Conservation (phyloP, 129 eudicot species). For the Scalesia atractyloides region DNA sequence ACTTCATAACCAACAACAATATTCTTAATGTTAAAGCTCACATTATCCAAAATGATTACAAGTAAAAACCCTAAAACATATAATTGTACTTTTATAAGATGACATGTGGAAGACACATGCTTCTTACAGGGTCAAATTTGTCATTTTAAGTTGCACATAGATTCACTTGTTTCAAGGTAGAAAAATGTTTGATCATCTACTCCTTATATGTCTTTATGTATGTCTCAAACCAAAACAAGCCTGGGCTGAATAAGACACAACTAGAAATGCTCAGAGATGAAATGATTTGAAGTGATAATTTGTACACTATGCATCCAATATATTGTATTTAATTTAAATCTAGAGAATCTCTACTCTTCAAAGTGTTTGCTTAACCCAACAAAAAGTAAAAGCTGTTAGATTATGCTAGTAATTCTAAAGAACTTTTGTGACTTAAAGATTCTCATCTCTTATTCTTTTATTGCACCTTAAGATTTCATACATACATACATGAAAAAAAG, state of each 20-base stretch:
- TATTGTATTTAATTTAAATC: neutral
- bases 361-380: conserved; percentile 16
- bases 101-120: conserved; percentile 25
- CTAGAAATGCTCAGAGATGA: conserved; percentile 16
- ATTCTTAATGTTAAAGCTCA: neutral
- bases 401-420: conserved; percentile 2
- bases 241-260: conserved; percentile 28
- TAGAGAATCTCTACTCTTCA: conserved; percentile 1
- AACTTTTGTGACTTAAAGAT: conserved; percentile 34
- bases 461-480: neutral
- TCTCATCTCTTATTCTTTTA: conserved; percentile 20
- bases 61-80: conserved; percentile 1
- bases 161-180: conserved; percentile 33
- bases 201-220: conserved; percentile 33
- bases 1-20: conserved; percentile 39
- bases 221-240: conserved; percentile 29
- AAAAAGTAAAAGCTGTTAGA: conserved; percentile 19
- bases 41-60: neutral
- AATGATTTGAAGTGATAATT: neutral
- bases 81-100: neutral
- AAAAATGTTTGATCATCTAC: conserved; percentile 27
- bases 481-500: neutral
- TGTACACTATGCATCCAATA: neutral
- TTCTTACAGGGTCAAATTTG: conserved; percentile 5
- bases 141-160: conserved; percentile 18